A percentile compares a stretch with the other conserved stretches of the same genome.
Conservation (phyloP, 192 early-diverging fungal species). For the Gamsiella multidivaricata region DNA sequence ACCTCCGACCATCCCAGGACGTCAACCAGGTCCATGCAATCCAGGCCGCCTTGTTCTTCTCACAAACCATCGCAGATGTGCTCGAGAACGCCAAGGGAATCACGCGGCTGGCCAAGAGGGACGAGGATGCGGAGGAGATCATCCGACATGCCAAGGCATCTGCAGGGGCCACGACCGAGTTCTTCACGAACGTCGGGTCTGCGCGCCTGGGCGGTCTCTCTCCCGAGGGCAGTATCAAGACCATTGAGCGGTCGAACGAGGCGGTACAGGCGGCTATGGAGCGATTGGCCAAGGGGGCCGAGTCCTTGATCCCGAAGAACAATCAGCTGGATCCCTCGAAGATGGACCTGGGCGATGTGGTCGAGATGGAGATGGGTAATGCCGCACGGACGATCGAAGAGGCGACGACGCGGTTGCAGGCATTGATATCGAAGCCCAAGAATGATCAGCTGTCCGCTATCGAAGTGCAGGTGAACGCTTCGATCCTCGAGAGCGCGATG, state of each 20-base stretch:
- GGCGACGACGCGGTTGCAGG: slow-evolving; percentile 84
- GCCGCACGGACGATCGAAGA: slow-evolving; percentile 94
- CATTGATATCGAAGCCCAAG: slow-evolving; percentile 80
- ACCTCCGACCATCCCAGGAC: slow-evolving; percentile 42
- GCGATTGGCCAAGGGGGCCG: slow-evolving; percentile 77
- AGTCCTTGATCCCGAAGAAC: slow-evolving; percentile 73
- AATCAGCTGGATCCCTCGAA: slow-evolving; percentile 65
- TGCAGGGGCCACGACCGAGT: slow-evolving; percentile 78
- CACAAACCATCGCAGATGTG: slow-evolving; percentile 85
- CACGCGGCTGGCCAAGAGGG: slow-evolving; percentile 81
- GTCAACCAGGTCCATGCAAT: slow-evolving; percentile 88
- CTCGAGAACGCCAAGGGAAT: slow-evolving; percentile 92
- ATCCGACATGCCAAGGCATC: slow-evolving; percentile 71
- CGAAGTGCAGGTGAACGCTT: slow-evolving; percentile 90
- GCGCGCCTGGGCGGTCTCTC: slow-evolving; percentile 71
- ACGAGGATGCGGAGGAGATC: slow-evolving; percentile 83
- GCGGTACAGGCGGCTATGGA: slow-evolving; percentile 81
- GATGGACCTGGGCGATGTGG: slow-evolving; percentile 86
- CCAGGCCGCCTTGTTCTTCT: slow-evolving; percentile 78
- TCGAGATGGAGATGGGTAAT: slow-evolving; percentile 93
- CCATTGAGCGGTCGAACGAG: slow-evolving; percentile 81
- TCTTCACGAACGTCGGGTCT: slow-evolving; percentile 91
- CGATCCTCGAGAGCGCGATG: slow-evolving; percentile 90
- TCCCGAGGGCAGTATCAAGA: slow-evolving; percentile 72
- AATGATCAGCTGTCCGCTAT: slow-evolving; percentile 75